Conservation (phyloP, 768 basidiomycete species). For the Leccinellum luteum region DNA sequence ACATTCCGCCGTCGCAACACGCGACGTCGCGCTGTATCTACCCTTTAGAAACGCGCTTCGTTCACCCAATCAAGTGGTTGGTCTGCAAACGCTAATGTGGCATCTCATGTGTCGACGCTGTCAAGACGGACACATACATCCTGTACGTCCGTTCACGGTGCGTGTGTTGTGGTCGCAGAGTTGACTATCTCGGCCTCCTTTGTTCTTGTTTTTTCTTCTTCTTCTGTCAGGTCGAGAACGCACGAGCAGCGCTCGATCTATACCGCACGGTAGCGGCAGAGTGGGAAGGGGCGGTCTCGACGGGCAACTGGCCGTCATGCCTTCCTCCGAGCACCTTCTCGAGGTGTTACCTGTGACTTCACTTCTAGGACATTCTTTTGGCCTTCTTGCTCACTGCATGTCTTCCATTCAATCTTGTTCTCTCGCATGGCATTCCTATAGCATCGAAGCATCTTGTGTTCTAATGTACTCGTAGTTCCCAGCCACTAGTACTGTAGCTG, state of each 20-base stretch:
- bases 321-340: slow-evolving; percentile 80
- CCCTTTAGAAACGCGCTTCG: slow-evolving; percentile 74
- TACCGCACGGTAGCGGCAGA: slow-evolving; percentile 55
- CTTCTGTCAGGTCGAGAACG: slow-evolving; percentile 65
- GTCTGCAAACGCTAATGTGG: slow-evolving; percentile 79
- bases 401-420: not conserved
- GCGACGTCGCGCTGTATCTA: slow-evolving; percentile 79
- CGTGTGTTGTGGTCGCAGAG: not conserved
- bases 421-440: slow-evolving; percentile 6
- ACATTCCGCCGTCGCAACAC: slow-evolving; percentile 72
- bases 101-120: slow-evolving; percentile 78
- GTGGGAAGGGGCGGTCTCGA: slow-evolving; percentile 63
- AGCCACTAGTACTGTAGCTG: slow-evolving; percentile 6
- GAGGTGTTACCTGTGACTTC: slow-evolving; percentile 62
- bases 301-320: slow-evolving; percentile 69
- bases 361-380: not conserved
- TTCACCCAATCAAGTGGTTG: slow-evolving; percentile 63
- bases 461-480: slow-evolving; percentile 23
- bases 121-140: slow-evolving; percentile 68
- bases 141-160: slow-evolving; percentile 46
- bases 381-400: slow-evolving; percentile 14
- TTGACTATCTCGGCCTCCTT: slow-evolving; percentile 3
- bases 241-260: slow-evolving; percentile 54
- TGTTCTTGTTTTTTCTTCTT: no score
- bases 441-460: slow-evolving; percentile 14